Evolutionary conservation across 1,139 yeast species (phyloP), one percentile per base, ranked within the genome.

Genomic region (Taphrina pruni): DNA sequence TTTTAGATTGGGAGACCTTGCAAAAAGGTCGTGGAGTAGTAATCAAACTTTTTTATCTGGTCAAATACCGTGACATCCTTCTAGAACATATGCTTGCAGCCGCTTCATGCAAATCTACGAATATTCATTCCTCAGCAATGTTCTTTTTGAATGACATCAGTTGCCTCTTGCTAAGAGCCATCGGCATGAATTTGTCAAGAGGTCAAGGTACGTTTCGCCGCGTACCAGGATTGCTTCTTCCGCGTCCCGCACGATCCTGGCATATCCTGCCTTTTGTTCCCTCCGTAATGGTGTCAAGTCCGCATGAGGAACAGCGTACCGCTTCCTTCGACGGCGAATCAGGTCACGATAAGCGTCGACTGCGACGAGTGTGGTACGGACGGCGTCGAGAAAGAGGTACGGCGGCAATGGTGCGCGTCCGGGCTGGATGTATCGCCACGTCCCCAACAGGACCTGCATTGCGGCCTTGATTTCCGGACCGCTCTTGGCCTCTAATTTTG

Each of bases 401-500:
- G 43, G 50, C 1, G 62, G 62, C 2, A 58, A 26, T 21, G 62
- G 62, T 8, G 17, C 35, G 7, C 62, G 62, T 11, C 62, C 62
- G 17, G 54, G 62, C 36, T 45, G 62, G 14, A 58, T 46, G 62
- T 58, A 58, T 14, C 54, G 62, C 62, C 62, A 58, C 46, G 62
- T 41, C 12, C 46, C 55, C 1, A 20, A 11, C 21, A 45, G 14
- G 2, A 43, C 36, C 26, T 55, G 61, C 21, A 55, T 17, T 12
- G 14, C 6, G n/a, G 39, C 50, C 55, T 43, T 43, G 20, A 55
- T 35, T 26, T 43, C 48, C 17, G 60, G 55, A 17, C 66, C 58
- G 21, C 26, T 32, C 35, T 39, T 38, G n/a, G 9, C 12, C 9
- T 21, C 35, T 11, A 62, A 38, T 9, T 9, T 43, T 2, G 20